phyloP scores from a whole-genome alignment of 768 basidiomycete genomes.

The Boletales sp. region DNA sequence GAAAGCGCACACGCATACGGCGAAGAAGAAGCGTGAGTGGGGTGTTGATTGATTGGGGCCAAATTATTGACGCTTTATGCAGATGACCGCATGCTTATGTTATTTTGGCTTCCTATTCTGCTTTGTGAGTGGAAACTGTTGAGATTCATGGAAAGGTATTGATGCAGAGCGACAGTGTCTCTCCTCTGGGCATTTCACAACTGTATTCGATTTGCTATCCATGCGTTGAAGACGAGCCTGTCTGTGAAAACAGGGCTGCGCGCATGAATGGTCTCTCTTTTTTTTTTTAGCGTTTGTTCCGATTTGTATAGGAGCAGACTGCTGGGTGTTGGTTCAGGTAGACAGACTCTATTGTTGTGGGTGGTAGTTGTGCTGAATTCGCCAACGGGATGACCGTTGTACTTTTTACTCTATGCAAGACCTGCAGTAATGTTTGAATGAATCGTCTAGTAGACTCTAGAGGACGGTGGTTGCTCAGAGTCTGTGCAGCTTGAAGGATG shows the following conservation, averaged over 20 bases:
- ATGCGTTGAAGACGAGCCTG: constrained; percentile 45
- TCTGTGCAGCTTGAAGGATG: constrained; percentile 75
- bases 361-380: constrained; percentile 14
- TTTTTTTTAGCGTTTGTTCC: constrained; percentile 1
- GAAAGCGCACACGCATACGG: constrained; percentile 40
- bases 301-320: neutral
- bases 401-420: constrained; percentile 17
- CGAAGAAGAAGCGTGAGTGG: constrained; percentile 62
- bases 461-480: too few species aligned
- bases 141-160: constrained; percentile 2
- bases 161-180: constrained; percentile 38
- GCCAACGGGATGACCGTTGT: constrained; percentile 9
- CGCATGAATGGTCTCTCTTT: constrained; percentile 18
- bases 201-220: constrained; percentile 49
- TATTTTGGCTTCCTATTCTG: constrained; percentile 86
- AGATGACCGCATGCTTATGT: constrained; percentile 83
- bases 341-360: constrained; percentile 3
- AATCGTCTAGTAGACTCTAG: neutral
- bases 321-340: constrained; percentile 2
- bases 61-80: constrained; percentile 6
- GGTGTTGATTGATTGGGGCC: neutral
- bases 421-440: constrained; percentile 15
- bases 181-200: constrained; percentile 59
- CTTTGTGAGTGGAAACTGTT: constrained; percentile 51
- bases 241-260: constrained; percentile 43